Conservation (phyloP, 176 grass and related monocot genomes). For the Sorghum bicolor region DNA sequence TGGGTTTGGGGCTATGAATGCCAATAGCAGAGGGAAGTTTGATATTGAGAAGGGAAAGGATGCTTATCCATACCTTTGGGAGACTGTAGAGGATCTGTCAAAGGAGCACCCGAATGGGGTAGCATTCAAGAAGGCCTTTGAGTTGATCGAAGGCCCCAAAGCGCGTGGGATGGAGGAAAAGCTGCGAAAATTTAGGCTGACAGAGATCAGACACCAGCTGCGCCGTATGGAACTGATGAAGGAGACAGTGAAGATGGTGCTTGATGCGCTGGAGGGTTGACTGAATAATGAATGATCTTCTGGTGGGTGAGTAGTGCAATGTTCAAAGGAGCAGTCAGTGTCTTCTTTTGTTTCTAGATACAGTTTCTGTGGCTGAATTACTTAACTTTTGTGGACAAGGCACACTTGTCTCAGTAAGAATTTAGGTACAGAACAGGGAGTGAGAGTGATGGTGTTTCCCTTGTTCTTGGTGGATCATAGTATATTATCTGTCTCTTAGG, state of each 20-base stretch:
- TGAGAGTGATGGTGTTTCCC: constrained; percentile 24
- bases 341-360: constrained; percentile 47
- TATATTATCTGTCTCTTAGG: constrained; percentile 33
- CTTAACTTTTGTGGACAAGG: constrained; percentile 32
- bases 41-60: constrained; percentile 45
- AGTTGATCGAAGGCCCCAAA: constrained; percentile 47
- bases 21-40: constrained; percentile 4
- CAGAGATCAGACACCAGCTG: constrained; percentile 59
- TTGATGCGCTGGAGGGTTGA: constrained; percentile 46
- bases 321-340: constrained; percentile 15
- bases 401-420: constrained; percentile 34
- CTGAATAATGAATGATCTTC: constrained; percentile 14
- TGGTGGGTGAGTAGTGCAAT: constrained; percentile 29
- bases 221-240: constrained; percentile 64
- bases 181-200: constrained; percentile 51
- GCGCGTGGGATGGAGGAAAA: constrained; percentile 56
- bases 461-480: constrained; percentile 22
- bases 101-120: constrained; percentile 42
- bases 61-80: constrained; percentile 52
- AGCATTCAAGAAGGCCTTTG: constrained; percentile 55
- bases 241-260: constrained; percentile 65
- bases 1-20: background rate
- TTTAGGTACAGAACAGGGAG: constrained; percentile 33
- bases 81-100: constrained; percentile 54
- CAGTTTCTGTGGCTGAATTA: constrained; percentile 39